These are phyloP conservation scores for Diaporthe eres DNA, from an alignment of 2,329 filamentous ascomycete genomes.

Conservation along the genomic window DNA sequence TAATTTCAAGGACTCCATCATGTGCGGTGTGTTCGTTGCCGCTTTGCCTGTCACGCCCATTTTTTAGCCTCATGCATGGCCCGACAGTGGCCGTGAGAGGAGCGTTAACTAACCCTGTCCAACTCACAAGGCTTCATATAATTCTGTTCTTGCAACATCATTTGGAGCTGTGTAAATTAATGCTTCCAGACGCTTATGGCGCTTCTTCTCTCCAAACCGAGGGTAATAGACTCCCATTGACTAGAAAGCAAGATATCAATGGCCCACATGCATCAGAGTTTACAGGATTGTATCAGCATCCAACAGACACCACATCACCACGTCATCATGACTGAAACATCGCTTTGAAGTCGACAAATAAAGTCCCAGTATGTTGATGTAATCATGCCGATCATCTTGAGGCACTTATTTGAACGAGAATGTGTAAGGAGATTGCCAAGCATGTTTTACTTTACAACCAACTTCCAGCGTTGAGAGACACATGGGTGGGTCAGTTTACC, in stretches of 20 bases:
- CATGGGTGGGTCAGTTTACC: background rate
- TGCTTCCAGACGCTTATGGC: too few relatives aligned
- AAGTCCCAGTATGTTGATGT: background rate
- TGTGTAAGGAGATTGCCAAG: background rate
- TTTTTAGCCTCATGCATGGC: background rate
- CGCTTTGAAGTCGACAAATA: background rate
- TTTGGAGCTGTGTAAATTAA: too few relatives aligned
- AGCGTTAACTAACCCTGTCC: too few relatives aligned
- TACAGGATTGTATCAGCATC: background rate
- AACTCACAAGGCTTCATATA: background rate
- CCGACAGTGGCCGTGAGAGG: background rate
- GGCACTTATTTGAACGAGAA: background rate
- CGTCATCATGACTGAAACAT: slow-evolving; percentile 7
- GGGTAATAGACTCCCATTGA: background rate
- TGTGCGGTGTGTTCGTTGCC: background rate
- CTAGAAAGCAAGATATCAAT: background rate
- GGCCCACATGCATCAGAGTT: background rate
- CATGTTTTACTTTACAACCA: too few relatives aligned
- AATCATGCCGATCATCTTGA: background rate
- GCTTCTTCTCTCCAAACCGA: background rate
- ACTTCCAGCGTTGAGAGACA: background rate
- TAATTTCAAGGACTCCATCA: background rate
- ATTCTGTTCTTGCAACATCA: background rate
- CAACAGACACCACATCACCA: background rate
- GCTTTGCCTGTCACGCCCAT: background rate